phyloP scores from a whole-genome alignment of 2,329 filamentous ascomycete genomes.

The Aureobasidium subglaciale region DNA sequence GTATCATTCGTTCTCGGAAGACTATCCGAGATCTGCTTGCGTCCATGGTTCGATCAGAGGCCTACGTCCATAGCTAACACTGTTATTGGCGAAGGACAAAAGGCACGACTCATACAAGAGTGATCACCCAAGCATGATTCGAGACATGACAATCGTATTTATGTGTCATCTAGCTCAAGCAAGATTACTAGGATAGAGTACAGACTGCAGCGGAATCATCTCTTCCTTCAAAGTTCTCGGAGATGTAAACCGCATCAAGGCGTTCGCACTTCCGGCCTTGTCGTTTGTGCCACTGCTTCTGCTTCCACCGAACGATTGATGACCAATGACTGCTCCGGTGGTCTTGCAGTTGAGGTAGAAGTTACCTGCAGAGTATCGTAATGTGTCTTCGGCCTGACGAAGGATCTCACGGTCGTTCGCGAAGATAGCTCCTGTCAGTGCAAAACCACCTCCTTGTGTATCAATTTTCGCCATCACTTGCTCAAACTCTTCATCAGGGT shows the following conservation, averaged over 20 bases:
- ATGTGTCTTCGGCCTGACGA: slow-evolving; percentile 43
- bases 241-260: not conserved
- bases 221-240: slow-evolving; percentile 1
- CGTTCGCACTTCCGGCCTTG: slow-evolving; percentile 42
- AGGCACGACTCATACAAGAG: no score
- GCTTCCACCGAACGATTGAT: slow-evolving; percentile 50
- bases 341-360: slow-evolving; percentile 55
- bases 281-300: slow-evolving; percentile 50
- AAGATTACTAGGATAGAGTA: slow-evolving; percentile 6
- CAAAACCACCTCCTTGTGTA: slow-evolving; percentile 38
- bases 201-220: slow-evolving; percentile 2
- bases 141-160: not conserved
- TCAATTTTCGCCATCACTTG: slow-evolving; percentile 35
- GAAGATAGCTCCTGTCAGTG: slow-evolving; percentile 46
- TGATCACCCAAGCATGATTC: no score
- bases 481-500: slow-evolving; percentile 39
- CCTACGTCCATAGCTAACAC: no score
- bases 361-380: slow-evolving; percentile 51
- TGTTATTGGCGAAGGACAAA: no score
- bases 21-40: no score
- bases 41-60: no score
- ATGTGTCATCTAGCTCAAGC: not conserved
- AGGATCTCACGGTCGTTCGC: slow-evolving; percentile 43
- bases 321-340: slow-evolving; percentile 49
- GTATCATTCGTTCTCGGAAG: no score